Conservation (phyloP, 305 asterid genomes). For the Fraxinus dipetala region DNA sequence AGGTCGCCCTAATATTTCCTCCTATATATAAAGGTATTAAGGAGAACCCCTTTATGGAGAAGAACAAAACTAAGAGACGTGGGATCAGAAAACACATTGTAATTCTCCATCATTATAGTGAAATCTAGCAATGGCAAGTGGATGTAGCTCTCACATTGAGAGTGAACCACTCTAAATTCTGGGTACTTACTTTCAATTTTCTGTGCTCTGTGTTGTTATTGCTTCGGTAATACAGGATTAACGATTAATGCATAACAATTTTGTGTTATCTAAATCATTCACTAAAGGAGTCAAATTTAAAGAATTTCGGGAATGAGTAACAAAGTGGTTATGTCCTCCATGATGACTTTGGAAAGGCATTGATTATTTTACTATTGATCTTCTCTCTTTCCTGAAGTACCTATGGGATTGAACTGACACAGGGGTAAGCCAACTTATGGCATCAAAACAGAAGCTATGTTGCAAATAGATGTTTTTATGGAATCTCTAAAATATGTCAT, state of each 20-base stretch:
- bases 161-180: neutral
- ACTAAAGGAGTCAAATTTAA: neutral
- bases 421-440: constrained; percentile 17
- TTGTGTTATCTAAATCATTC: neutral
- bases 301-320: neutral
- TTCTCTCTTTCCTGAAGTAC: neutral
- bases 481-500: constrained; percentile 13
- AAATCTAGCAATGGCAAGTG: neutral
- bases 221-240: neutral
- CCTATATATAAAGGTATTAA: constrained; percentile 8
- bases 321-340: neutral
- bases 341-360: neutral
- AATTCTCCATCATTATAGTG: neutral
- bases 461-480: constrained; percentile 3
- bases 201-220: neutral
- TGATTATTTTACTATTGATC: neutral
- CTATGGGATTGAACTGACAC: neutral
- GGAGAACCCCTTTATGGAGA: neutral
- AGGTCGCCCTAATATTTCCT: neutral
- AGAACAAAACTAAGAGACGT: neutral
- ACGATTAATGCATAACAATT: neutral
- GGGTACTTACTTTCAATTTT: neutral
- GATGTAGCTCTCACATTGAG: neutral
- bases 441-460: constrained; percentile 16
- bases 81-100: neutral